These are phyloP conservation scores for Solanum chilense DNA, from an alignment of 257 asterid genomes.

Conservation along the genomic window DNA sequence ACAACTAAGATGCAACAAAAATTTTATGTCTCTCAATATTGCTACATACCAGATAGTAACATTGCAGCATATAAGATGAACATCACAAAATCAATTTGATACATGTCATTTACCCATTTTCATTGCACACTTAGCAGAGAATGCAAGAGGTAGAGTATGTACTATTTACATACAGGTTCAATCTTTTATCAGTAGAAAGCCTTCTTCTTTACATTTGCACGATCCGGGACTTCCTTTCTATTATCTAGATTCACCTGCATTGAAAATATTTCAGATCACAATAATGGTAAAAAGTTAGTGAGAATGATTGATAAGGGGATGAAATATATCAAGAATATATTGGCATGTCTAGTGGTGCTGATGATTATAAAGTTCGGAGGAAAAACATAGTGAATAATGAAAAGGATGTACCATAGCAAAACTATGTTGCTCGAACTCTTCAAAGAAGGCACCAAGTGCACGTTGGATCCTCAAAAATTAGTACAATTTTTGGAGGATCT, in stretches of 20 bases:
- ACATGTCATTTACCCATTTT: background rate
- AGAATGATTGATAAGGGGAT: background rate
- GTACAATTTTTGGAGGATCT: background rate
- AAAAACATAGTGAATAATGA: background rate
- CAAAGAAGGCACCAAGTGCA: background rate
- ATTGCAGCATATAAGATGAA: background rate
- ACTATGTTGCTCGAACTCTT: background rate
- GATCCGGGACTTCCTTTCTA: constrained; percentile 5
- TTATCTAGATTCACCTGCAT: constrained; percentile 13
- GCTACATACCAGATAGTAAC: background rate
- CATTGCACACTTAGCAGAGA: background rate
- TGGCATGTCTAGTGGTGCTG: background rate
- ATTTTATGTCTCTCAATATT: background rate
- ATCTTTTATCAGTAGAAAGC: constrained; percentile 10
- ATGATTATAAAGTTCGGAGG: background rate
- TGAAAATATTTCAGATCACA: background rate
- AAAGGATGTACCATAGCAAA: background rate
- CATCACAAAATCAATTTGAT: background rate
- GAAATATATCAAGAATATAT: background rate
- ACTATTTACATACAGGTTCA: background rate
- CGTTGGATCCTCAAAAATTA: background rate
- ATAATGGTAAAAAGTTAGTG: background rate
- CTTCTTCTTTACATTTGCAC: constrained; percentile 5
- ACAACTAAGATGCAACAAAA: background rate
- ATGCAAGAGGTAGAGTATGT: background rate